Percentiles rank a stretch among this genome's conserved stretches.
Conservation (phyloP, 225 moss, liverwort and hornwort species). For the Sphagnum contortum region DNA sequence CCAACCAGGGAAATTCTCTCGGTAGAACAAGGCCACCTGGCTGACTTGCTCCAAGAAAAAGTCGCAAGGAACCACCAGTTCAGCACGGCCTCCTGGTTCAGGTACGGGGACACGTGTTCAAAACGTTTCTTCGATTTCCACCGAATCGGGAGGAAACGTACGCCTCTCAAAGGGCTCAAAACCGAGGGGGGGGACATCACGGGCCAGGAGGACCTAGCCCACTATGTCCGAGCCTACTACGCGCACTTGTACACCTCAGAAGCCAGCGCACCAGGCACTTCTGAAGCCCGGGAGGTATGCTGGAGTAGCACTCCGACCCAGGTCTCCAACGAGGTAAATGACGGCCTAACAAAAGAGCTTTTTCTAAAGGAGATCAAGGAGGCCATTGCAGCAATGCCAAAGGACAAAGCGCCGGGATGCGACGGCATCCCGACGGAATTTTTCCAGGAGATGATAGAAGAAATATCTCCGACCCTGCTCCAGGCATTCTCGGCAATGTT, state of each 20-base stretch:
- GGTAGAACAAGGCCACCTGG: background rate
- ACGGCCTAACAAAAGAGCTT: background rate
- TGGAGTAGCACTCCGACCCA: background rate
- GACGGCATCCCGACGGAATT: constrained; percentile 5
- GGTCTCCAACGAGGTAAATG: background rate
- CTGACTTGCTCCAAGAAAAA: background rate
- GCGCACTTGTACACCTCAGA: background rate
- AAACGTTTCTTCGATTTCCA: background rate
- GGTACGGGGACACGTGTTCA: background rate
- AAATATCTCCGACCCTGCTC: background rate
- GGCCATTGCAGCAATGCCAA: background rate
- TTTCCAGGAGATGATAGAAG: background rate
- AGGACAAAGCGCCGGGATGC: constrained; percentile 1
- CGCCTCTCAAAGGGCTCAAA: background rate
- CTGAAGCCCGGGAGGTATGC: background rate
- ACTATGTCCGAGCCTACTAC: background rate
- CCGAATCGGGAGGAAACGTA: background rate
- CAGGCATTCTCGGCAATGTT: background rate
- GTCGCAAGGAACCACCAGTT: background rate
- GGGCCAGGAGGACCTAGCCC: background rate
- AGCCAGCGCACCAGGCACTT: background rate
- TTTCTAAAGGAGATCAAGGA: background rate
- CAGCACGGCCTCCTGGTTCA: background rate
- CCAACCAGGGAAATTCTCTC: background rate
- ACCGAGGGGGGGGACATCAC: background rate